Base-by-base conservation (phyloP, 225 moss, liverwort and hornwort species). In the Ulota crispa region DNA sequence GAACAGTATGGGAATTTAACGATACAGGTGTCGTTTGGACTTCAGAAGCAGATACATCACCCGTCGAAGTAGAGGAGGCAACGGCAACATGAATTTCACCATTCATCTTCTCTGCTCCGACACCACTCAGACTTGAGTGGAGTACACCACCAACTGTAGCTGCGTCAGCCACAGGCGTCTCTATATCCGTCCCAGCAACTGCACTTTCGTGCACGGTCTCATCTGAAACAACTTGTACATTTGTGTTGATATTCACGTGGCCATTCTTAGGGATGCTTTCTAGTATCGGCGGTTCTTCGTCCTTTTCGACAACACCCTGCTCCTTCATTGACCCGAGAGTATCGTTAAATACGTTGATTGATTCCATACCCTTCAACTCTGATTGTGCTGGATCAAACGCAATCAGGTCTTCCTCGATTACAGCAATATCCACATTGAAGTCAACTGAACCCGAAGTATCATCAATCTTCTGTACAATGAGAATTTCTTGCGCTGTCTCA, bases 21-120 rank as follows among this genome's bases (percentile, higher is more conserved):
- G 54, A 77, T 9, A 69, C n/a, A 42, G 56, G 75, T 31, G 32
- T 83, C 2, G 28, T 32, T 67, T 73, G 72, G n/a, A 62, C 64
- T 73, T 66, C 84, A 71, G 64, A 43, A 41, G 43, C 67, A 77
- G 24, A 66, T 24, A 55, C 6, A 70, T 85, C 78, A 75, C 36
- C 74, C 36, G 30, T 28, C 13, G 74, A 76, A 64, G 10, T 20
- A 11, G 54, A 70, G 39, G 82, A 83, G 54, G 43, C 68, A 76
- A 28, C 63, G 43, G 47, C 13, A 56, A 45, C 81, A 47, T 26
- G 54, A 79, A 75, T 31, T 56, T 55, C 47, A 66, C 47, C 59
- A 43, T 80, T 72, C 14, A 20, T 39, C 70, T 66, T 78, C 70
- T 78, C 37, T 34, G 80, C 64, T 20, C 68, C 64, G 6, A n/a